Percentiles rank a stretch among this genome's conserved stretches.
phyloP scores from a whole-genome alignment of 2,329 filamentous ascomycete genomes.

The Hypoxylon sp. region DNA sequence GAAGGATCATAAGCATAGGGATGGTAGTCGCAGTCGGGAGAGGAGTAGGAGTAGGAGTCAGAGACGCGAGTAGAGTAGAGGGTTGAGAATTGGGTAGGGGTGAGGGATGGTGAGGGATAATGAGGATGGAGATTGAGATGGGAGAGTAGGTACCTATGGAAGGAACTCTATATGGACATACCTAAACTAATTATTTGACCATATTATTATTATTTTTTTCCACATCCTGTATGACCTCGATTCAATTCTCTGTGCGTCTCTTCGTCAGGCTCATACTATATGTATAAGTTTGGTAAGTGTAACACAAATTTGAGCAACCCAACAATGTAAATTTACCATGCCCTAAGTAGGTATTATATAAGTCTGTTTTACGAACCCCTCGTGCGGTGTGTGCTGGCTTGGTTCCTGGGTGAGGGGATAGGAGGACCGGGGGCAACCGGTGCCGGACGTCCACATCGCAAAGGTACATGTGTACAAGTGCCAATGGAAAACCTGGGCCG shows the following conservation, averaged over 20 bases:
- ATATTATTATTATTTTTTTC: background rate
- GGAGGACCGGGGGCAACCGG: conserved; percentile 10
- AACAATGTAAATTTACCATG: background rate
- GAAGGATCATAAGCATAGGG: conserved; percentile 49
- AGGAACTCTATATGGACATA: background rate
- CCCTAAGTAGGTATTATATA: background rate
- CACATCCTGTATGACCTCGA: too few relatives aligned
- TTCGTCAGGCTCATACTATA: background rate
- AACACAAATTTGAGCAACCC: background rate
- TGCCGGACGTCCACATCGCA: conserved; percentile 20
- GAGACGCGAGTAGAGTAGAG: conserved; percentile 34
- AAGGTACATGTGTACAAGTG: conserved; percentile 8
- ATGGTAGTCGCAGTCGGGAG: conserved; percentile 46
- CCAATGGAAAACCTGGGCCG: conserved; percentile 23
- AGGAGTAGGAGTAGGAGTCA: conserved; percentile 37
- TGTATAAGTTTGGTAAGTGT: background rate
- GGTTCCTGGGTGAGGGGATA: background rate
- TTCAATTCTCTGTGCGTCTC: background rate
- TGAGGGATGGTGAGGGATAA: background rate
- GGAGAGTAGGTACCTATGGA: background rate
- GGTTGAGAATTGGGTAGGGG: background rate
- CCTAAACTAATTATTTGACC: background rate
- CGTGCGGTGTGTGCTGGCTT: background rate
- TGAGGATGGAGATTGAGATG: background rate
- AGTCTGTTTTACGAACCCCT: background rate